Percentiles rank a stretch among this genome's conserved stretches.
These are phyloP conservation scores for Chrysophaeum taylorii DNA, from an alignment of 352 stramenopile species.

Conservation along the genomic window DNA sequence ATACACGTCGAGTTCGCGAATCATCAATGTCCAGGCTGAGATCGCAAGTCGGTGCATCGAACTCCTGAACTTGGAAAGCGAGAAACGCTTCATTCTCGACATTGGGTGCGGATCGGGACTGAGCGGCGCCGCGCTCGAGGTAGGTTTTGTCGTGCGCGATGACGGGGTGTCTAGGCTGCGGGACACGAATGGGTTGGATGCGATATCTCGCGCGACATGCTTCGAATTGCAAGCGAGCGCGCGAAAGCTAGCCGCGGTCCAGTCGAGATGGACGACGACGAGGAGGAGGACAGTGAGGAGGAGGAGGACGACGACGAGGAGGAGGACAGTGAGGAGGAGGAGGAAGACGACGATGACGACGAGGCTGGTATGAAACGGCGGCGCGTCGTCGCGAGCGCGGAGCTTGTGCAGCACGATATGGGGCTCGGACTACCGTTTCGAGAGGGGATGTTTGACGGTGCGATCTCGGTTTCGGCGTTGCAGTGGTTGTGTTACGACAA, in stretches of 20 bases:
- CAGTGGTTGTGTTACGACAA: slow-evolving; percentile 99
- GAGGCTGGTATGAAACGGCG: neutral
- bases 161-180: slow-evolving; percentile 64
- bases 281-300: slow-evolving; percentile 39
- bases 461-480: slow-evolving; percentile 97
- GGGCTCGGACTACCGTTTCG: slow-evolving; percentile 93
- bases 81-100: slow-evolving; percentile 77
- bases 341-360: slow-evolving; percentile 19
- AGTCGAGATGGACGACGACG: slow-evolving; percentile 25
- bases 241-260: slow-evolving; percentile 37
- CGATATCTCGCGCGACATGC: slow-evolving; percentile 94
- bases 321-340: slow-evolving; percentile 27
- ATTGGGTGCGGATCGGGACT: slow-evolving; percentile 91
- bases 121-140: slow-evolving; percentile 56
- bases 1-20: slow-evolving; percentile 50
- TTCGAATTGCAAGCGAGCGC: slow-evolving; percentile 90
- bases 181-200: slow-evolving; percentile 94
- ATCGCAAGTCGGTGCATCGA: slow-evolving; percentile 91
- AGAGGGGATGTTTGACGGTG: slow-evolving; percentile 92
- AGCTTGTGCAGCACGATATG: slow-evolving; percentile 85
- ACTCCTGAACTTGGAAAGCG: slow-evolving; percentile 79
- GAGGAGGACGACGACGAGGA: slow-evolving; percentile 24
- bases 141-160: slow-evolving; percentile 6
- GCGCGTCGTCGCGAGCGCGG: neutral
- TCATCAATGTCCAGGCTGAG: slow-evolving; percentile 72